Evolutionary conservation across 257 asterid species (phyloP), one percentile per base, ranked within the genome.

Genomic region (Rhazya stricta): DNA sequence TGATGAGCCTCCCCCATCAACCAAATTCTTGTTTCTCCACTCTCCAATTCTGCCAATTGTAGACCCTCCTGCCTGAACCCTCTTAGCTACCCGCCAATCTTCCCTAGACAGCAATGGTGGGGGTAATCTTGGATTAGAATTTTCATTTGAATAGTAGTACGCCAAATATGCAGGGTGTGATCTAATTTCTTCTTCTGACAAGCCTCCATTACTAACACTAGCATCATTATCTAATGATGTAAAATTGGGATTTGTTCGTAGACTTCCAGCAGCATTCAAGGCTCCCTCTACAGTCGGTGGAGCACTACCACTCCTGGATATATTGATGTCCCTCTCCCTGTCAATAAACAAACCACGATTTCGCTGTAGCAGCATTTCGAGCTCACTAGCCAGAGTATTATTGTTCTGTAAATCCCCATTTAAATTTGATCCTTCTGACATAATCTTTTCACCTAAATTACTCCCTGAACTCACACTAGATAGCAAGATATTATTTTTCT

Each of bases 241-340:
- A 23, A 82, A 81, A 81, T 83, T 84, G 4, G 89, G 89, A 50
- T 83, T 76, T 63, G 75, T 65, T 16, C 79, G 79, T 13, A 90
- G 83, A 79, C 87, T 85, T 48, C 88, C 88, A 23, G 87, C 87
- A 15, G 90, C 85, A 58, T 78, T 83, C 45, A 89, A 65, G 1
- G 97, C 89, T 46, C 90, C 96, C 75, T 89, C 96, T n/a, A 93
- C 86, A 0, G 92, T 84, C 21, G 97, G 97, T 9, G 96, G 97
- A 4, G 96, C 98, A 65, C 98, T 91, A 15, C 96, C 97, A 71
- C 97, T 89, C 79, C 97, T 74, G 39, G 81, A 81, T 45, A 93
- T 81, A 30, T 83, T 80, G 69, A 88, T 73, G 43, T 81, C 88
- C 76, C 87, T 81, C 82, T 81, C 97, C 42, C 86, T 81, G 61